Evolutionary conservation across 352 stramenopile species (phyloP).

Genomic region (Aphanomyces astaci): DNA sequence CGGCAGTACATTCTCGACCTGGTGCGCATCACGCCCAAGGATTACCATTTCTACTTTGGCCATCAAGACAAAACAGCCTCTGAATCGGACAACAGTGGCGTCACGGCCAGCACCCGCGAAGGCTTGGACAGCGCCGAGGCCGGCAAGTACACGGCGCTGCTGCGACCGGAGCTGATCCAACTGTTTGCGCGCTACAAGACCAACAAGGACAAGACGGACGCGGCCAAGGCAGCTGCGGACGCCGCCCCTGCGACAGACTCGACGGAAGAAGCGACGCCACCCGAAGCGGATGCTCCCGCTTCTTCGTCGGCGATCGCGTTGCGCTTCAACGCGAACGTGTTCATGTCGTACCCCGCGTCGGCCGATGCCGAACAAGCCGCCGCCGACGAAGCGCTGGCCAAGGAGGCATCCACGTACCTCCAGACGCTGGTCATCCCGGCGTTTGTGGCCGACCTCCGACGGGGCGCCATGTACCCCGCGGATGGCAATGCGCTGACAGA

Average conservation of each 20-base stretch:
- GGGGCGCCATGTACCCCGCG: conserved; percentile 63
- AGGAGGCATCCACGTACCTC: conserved; percentile 73
- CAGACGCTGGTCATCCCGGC: conserved; percentile 79
- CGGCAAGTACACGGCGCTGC: conserved; percentile 74
- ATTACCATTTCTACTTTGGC: conserved; percentile 88
- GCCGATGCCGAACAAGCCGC: conserved; percentile 51
- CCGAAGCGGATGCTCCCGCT: conserved; percentile 41
- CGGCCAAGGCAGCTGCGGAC: conserved; percentile 36
- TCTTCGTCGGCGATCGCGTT: conserved; percentile 48
- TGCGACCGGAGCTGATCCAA: conserved; percentile 90
- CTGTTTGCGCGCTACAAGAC: conserved; percentile 88
- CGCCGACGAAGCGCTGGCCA: conserved; percentile 60
- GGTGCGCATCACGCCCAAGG: conserved; percentile 90
- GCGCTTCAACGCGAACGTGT: conserved; percentile 80
- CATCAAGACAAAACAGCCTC: conserved; percentile 22
- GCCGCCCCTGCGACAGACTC: neutral
- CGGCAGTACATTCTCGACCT: conserved; percentile 94
- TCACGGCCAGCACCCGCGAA: conserved; percentile 7
- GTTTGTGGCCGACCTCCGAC: conserved; percentile 78
- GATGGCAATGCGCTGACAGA: conserved; percentile 91
- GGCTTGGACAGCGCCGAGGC: conserved; percentile 28
- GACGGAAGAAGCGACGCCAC: conserved; percentile 15
- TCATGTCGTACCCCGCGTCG: conserved; percentile 82
- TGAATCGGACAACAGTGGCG: conserved; percentile 6
- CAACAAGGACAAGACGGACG: conserved; percentile 55